A percentile compares a stretch with the other conserved stretches of the same genome.
Conservation (phyloP, 2,329 filamentous ascomycete genomes). For the Cladosporium sp. region DNA sequence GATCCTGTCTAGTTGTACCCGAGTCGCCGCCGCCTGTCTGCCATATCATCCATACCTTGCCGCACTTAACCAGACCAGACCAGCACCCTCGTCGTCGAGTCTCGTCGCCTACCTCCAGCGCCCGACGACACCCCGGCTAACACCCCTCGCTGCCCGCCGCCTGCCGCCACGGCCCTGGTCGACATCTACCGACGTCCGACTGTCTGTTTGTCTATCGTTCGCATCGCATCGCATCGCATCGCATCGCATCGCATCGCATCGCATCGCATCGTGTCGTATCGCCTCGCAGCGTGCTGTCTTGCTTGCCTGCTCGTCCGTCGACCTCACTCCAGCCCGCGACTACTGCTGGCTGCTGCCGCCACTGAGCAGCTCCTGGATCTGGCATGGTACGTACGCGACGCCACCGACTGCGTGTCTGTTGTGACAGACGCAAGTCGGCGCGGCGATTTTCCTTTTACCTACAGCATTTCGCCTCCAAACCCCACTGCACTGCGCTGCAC, state of each 20-base stretch:
- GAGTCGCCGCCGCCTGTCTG: background rate
- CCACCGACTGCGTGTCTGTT: background rate
- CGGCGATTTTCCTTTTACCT: background rate
- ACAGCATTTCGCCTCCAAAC: background rate
- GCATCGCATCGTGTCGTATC: constrained; percentile 9
- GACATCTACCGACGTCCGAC: constrained; percentile 11
- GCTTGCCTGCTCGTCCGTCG: background rate
- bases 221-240: constrained; percentile 19
- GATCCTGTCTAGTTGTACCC: constrained; percentile 7
- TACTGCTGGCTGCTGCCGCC: constrained; percentile 18
- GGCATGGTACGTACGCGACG: constrained; percentile 19
- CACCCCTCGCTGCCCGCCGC: constrained; percentile 10
- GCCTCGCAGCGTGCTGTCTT: background rate
- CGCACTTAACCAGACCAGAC: background rate
- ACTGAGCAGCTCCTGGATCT: constrained; percentile 18
- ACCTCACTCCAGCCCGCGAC: background rate
- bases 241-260: constrained; percentile 18
- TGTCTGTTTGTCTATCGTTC: background rate
- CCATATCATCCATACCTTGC: constrained; percentile 10
- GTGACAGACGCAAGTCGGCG: constrained; percentile 6
- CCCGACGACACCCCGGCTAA: constrained; percentile 5
- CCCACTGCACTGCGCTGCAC: constrained; percentile 7
- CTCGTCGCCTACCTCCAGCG: background rate
- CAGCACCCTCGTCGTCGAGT: constrained; percentile 16
- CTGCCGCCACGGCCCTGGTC: constrained; percentile 19